Percentiles rank a stretch among this genome's conserved stretches.
Evolutionary conservation across 495 filamentous ascomycete genomes (phyloP).

Genomic region (Geoglossum glabrum): DNA sequence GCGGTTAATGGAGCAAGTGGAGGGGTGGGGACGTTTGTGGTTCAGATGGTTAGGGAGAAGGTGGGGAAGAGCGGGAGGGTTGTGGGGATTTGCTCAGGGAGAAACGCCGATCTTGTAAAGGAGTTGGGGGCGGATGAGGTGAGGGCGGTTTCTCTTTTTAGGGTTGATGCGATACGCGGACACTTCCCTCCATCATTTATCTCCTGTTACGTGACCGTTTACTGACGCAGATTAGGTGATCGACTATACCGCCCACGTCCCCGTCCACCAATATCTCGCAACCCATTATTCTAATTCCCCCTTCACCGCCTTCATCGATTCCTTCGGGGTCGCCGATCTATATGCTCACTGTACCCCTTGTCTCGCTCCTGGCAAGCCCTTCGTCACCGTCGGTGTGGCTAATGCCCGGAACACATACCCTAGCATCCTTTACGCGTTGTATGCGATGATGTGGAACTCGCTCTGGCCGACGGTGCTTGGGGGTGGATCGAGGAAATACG

Average conservation of each 20-base stretch:
- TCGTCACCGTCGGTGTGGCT: conserved; percentile 16
- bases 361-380: conserved; percentile 17
- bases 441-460: conserved; percentile 14
- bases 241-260: conserved; percentile 12
- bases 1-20: conserved; percentile 24
- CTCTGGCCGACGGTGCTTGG: conserved; percentile 16
- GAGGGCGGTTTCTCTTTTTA: conserved; percentile 5
- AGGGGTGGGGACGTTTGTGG: conserved; percentile 19
- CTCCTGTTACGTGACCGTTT: background rate
- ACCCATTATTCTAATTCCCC: conserved; percentile 4
- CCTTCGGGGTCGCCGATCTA: conserved; percentile 16
- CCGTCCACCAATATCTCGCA: conserved; percentile 12
- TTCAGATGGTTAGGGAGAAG: conserved; percentile 18
- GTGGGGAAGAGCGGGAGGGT: conserved; percentile 18
- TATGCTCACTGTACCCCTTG: conserved; percentile 14
- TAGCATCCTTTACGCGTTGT: conserved; percentile 11
- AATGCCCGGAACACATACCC: conserved; percentile 9
- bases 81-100: conserved; percentile 21
- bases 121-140: conserved; percentile 21
- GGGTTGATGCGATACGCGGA: too few species aligned
- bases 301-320: conserved; percentile 20
- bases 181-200: background rate
- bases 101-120: conserved; percentile 15
- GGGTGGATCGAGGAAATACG: conserved; percentile 16
- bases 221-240: conserved; percentile 5